Evolutionary conservation across 225 moss, liverwort and hornwort genomes (phyloP).

Genomic region (Physcomitrium patens): DNA sequence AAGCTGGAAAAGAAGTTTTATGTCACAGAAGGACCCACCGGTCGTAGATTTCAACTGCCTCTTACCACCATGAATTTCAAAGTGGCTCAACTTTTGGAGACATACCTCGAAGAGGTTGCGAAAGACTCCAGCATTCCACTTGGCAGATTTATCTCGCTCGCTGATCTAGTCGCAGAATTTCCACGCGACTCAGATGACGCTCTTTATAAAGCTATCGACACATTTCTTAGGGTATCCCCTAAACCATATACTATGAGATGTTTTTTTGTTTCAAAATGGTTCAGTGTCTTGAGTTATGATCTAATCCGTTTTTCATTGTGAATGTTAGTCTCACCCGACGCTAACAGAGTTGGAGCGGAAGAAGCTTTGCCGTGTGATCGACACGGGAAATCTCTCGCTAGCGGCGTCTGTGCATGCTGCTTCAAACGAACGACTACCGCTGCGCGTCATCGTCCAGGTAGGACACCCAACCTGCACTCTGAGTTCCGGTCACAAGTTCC

Average conservation of each 20-base stretch:
- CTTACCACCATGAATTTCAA: slow-evolving; percentile 53
- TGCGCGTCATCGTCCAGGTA: slow-evolving; percentile 59
- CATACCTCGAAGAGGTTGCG: slow-evolving; percentile 83
- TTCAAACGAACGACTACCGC: slow-evolving; percentile 54
- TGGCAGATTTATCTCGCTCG: slow-evolving; percentile 70
- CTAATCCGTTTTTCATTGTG: slow-evolving; percentile 9
- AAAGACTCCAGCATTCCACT: slow-evolving; percentile 73
- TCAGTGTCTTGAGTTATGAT: neutral
- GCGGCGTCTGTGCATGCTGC: slow-evolving; percentile 52
- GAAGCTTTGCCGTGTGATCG: slow-evolving; percentile 54
- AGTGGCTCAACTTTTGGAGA: slow-evolving; percentile 81
- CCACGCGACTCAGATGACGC: slow-evolving; percentile 81
- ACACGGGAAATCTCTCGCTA: slow-evolving; percentile 47
- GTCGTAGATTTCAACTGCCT: slow-evolving; percentile 35
- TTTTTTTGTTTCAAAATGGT: neutral
- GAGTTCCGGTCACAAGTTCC: neutral
- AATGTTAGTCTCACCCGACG: slow-evolving; percentile 46
- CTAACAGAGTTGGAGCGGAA: slow-evolving; percentile 56
- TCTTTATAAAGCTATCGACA: slow-evolving; percentile 85
- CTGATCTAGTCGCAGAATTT: slow-evolving; percentile 79
- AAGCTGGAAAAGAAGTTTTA: slow-evolving; percentile 42
- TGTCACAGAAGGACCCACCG: slow-evolving; percentile 32
- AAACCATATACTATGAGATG: neutral
- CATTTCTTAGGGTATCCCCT: slow-evolving; percentile 68
- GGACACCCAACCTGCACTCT: neutral